A percentile compares a stretch with the other conserved stretches of the same genome.
Conservation (phyloP, 352 stramenopile genomes). For the Hyaloperonospora brassicae region DNA sequence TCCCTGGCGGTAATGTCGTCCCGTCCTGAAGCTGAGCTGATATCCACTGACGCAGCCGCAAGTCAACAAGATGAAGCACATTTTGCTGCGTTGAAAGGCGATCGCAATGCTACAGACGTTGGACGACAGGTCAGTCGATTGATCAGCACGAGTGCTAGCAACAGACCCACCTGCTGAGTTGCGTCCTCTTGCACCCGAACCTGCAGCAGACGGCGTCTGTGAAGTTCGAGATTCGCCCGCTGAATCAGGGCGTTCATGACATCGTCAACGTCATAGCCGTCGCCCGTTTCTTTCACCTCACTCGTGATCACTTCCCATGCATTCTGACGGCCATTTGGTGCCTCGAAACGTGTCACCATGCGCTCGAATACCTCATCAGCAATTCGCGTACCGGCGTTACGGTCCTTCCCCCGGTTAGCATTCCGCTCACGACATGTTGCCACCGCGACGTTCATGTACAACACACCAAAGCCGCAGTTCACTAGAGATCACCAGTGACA, state of each 20-base stretch:
- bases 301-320: slow-evolving; percentile 33
- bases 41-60: slow-evolving; percentile 54
- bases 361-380: slow-evolving; percentile 38
- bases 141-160: neutral
- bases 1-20: slow-evolving; percentile 1
- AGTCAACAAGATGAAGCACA: slow-evolving; percentile 43
- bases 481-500: slow-evolving; percentile 22
- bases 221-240: slow-evolving; percentile 12
- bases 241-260: slow-evolving; percentile 16
- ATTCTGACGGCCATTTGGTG: slow-evolving; percentile 15
- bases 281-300: slow-evolving; percentile 1
- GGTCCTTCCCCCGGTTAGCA: slow-evolving; percentile 12
- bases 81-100: slow-evolving; percentile 24
- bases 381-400: slow-evolving; percentile 16
- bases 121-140: neutral
- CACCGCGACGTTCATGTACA: slow-evolving; percentile 28
- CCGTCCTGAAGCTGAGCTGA: slow-evolving; percentile 27
- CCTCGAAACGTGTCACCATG: slow-evolving; percentile 46
- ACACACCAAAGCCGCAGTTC: slow-evolving; percentile 38
- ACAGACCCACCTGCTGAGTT: slow-evolving; percentile 16
- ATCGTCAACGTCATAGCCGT: slow-evolving; percentile 4
- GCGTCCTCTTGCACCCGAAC: slow-evolving; percentile 1
- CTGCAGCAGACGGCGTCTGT: slow-evolving; percentile 1
- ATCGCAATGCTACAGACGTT: slow-evolving; percentile 25
- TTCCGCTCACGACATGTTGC: slow-evolving; percentile 39